These are phyloP conservation scores for Sporothrix curviconia DNA, from an alignment of 2,329 filamentous ascomycete species.

Conservation along the genomic window DNA sequence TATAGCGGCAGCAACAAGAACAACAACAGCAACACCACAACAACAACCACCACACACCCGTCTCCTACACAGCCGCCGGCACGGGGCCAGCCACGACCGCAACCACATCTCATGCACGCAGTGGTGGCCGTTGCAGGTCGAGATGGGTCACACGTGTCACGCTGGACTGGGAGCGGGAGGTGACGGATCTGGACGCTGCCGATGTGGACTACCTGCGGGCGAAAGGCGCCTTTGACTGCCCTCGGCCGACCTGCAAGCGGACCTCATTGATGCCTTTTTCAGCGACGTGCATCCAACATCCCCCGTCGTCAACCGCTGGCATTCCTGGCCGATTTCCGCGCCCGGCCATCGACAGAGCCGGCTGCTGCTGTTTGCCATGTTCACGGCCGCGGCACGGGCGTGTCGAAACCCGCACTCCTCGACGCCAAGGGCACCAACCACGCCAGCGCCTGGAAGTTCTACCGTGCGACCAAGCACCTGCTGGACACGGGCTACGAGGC, in stretches of 20 bases:
- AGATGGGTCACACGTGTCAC: constrained; percentile 14
- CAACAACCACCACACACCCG: not conserved
- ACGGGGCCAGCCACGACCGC: not conserved
- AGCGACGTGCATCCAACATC: constrained; percentile 17
- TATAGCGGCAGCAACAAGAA: not conserved
- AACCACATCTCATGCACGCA: not conserved
- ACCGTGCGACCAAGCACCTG: constrained; percentile 16
- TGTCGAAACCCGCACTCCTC: constrained; percentile 17
- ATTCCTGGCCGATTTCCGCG: constrained; percentile 16
- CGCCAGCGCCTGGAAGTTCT: constrained; percentile 15
- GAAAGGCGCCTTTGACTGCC: constrained; percentile 19
- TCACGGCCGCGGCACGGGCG: constrained; percentile 16
- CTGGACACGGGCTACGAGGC: constrained; percentile 18
- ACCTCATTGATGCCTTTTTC: constrained; percentile 16
- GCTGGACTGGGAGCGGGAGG: constrained; percentile 13
- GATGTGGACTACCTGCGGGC: constrained; percentile 15
- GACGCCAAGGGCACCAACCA: constrained; percentile 15
- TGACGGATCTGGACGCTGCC: constrained; percentile 14
- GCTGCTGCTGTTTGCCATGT: constrained; percentile 18
- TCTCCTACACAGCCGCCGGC: not conserved
- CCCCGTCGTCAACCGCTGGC: constrained; percentile 13
- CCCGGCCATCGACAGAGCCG: constrained; percentile 11
- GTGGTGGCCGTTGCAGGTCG: constrained; percentile 5
- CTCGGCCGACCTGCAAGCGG: constrained; percentile 9
- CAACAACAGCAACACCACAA: not conserved